Conservation (phyloP, 2,329 filamentous ascomycete genomes). For the Phoma sp. region DNA sequence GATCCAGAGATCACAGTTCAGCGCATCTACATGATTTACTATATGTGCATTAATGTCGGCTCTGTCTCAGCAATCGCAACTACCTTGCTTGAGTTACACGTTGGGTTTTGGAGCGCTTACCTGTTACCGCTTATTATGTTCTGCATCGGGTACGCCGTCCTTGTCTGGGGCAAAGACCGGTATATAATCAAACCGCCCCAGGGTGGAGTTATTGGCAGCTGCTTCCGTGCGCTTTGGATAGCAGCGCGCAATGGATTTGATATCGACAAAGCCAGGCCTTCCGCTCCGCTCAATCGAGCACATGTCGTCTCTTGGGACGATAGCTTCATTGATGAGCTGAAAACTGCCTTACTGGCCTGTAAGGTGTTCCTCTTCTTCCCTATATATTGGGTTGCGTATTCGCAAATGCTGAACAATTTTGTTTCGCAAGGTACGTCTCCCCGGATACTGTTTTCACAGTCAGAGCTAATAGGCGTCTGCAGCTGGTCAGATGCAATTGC, state of each 20-base stretch:
- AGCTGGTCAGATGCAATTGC: slow-evolving; percentile 55
- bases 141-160: slow-evolving; percentile 64
- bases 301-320: slow-evolving; percentile 66
- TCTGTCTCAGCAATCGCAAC: slow-evolving; percentile 72
- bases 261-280: slow-evolving; percentile 69
- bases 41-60: slow-evolving; percentile 75
- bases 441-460: background rate
- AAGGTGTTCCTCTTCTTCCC: slow-evolving; percentile 67
- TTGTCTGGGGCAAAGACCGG: slow-evolving; percentile 41
- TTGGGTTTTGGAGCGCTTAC: slow-evolving; percentile 75
- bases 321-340: slow-evolving; percentile 74
- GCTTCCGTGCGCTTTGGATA: slow-evolving; percentile 67
- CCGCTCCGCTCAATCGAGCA: slow-evolving; percentile 52
- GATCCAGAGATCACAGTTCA: slow-evolving; percentile 56
- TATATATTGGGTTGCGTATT: slow-evolving; percentile 55
- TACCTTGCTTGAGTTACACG: slow-evolving; percentile 71
- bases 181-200: slow-evolving; percentile 49
- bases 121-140: slow-evolving; percentile 70
- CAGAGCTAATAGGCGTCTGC: background rate
- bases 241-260: slow-evolving; percentile 59
- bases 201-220: slow-evolving; percentile 45
- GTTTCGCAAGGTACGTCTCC: slow-evolving; percentile 50
- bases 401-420: slow-evolving; percentile 58
- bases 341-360: slow-evolving; percentile 70
- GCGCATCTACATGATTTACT: slow-evolving; percentile 67